Evolutionary conservation across 2,329 filamentous ascomycete genomes (phyloP), one percentile per base, ranked within the genome.

Genomic region (Aspergillus costaricaensis): DNA sequence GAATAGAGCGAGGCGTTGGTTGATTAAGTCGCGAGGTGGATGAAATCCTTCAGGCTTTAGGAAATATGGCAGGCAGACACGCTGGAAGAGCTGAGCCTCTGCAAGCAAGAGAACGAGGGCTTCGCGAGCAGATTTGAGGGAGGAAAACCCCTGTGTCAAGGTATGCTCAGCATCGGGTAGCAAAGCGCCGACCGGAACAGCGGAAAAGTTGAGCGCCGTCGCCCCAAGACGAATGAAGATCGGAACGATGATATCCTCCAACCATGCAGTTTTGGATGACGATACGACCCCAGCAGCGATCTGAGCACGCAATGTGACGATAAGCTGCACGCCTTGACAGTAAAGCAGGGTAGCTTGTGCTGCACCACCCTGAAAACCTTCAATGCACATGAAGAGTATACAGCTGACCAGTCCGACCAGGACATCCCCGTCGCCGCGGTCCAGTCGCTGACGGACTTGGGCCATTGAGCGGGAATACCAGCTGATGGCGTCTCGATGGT

Each of bases 381-480:
- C 73, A 14, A 75, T 72, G 60, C 73, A 75, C 17, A 74, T 74
- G n/a, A 72, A 75, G 4, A 75, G 57, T 0, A 72, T 62, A 41
- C 72, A 75, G 19, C 61, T 75, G 10, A 75, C 66, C 23, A 75
- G 59, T 10, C 69, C 69, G 39, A 73, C 60, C 17, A 71, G 70
- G 7, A 63, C 62, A 36, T 73, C 67, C 23, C 66, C 56, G 1
- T 21, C 57, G 1, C 68, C 67, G 12, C 63, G 59, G 36, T 66
- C 63, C 19, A 75, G 71, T 17, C 68, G 63, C 15, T 57, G 62
- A 8, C 65, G 68, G 32, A 75, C 53, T 4, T 59, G 55, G 27
- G 66, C 67, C 23, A 75, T 65, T 0, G 71, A 70, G n/a, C 72
- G 71, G 3, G 69, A 69, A 52, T 75, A 75, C 72, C 73, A 74